phyloP scores from a whole-genome alignment of 495 filamentous ascomycete species.

The Talaromyces thailandensis region DNA sequence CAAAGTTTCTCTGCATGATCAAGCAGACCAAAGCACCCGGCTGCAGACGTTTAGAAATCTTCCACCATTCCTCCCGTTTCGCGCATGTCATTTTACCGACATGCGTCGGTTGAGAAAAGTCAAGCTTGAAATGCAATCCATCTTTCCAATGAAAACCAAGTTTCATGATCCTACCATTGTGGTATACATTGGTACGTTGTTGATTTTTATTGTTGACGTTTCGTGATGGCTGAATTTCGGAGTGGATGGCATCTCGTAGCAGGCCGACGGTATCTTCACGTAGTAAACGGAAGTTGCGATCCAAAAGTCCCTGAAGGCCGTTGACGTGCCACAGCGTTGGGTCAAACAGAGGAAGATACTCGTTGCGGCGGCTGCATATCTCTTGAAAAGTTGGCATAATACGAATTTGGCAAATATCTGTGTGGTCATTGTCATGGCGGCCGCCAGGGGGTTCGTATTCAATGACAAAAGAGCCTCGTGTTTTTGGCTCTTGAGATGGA shows the following conservation, averaged over 20 bases:
- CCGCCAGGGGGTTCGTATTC: slow-evolving; percentile 13
- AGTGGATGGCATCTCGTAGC: slow-evolving; percentile 23
- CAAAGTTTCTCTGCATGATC: slow-evolving; percentile 30
- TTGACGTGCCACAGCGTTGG: slow-evolving; percentile 42
- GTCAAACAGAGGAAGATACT: slow-evolving; percentile 54
- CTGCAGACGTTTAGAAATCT: slow-evolving; percentile 43
- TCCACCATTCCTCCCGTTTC: slow-evolving; percentile 53
- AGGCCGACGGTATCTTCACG: slow-evolving; percentile 30
- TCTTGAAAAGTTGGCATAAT: slow-evolving; percentile 59
- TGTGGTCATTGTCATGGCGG: slow-evolving; percentile 58
- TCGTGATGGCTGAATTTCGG: slow-evolving; percentile 5
- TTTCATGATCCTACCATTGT: slow-evolving; percentile 20
- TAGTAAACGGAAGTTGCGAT: slow-evolving; percentile 53
- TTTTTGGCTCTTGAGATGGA: background rate
- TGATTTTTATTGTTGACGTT: background rate
- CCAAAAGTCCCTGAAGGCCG: slow-evolving; percentile 53
- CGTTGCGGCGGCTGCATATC: slow-evolving; percentile 37
- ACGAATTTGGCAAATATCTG: slow-evolving; percentile 47
- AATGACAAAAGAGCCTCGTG: background rate
- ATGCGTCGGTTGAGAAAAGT: slow-evolving; percentile 46
- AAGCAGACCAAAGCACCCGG: slow-evolving; percentile 52
- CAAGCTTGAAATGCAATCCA: slow-evolving; percentile 45
- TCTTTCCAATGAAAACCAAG: slow-evolving; percentile 34
- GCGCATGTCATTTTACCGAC: slow-evolving; percentile 16
- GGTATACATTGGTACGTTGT: slow-evolving; percentile 29